Evolutionary conservation across 2,329 filamentous ascomycete species (phyloP).

Genomic region (Drechslerella dactyloides): DNA sequence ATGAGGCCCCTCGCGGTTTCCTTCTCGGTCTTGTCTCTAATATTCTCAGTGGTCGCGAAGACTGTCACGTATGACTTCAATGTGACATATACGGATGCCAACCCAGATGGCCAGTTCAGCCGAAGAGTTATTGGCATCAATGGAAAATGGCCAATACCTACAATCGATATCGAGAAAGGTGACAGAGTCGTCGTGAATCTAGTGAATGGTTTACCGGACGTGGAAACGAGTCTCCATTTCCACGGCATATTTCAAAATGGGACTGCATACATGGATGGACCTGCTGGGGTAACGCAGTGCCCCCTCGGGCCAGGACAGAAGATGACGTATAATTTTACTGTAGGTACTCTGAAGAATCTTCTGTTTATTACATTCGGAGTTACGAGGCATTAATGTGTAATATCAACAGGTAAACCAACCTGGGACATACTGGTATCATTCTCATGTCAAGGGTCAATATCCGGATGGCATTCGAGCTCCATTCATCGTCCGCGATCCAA

Average conservation of each 20-base stretch:
- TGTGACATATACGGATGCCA: conserved; percentile 73
- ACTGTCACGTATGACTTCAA: conserved; percentile 70
- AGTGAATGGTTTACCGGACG: conserved; percentile 68
- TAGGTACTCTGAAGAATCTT: too few species aligned
- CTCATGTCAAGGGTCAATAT: conserved; percentile 71
- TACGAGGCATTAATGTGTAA: background rate
- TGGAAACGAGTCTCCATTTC: conserved; percentile 70
- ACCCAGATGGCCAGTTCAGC: conserved; percentile 71
- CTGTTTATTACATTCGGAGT: too few species aligned
- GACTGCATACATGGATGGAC: conserved; percentile 74
- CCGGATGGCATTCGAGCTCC: conserved; percentile 72
- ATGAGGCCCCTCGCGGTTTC: conserved; percentile 43
- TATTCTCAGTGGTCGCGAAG: conserved; percentile 54
- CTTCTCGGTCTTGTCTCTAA: conserved; percentile 29
- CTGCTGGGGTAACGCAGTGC: conserved; percentile 71
- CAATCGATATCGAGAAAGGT: conserved; percentile 68
- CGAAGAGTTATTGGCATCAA: conserved; percentile 79
- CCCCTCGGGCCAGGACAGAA: conserved; percentile 68
- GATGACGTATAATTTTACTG: conserved; percentile 74
- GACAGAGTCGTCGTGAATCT: conserved; percentile 68
- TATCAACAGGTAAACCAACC: conserved; percentile 65
- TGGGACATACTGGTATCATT: conserved; percentile 82
- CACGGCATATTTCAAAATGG: conserved; percentile 75
- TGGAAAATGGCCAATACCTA: conserved; percentile 74
- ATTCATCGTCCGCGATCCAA: conserved; percentile 69